A percentile compares a stretch with the other conserved stretches of the same genome.
These are phyloP conservation scores for Centrapalus pauciflorus DNA, from an alignment of 129 eudicot species.

Conservation along the genomic window DNA sequence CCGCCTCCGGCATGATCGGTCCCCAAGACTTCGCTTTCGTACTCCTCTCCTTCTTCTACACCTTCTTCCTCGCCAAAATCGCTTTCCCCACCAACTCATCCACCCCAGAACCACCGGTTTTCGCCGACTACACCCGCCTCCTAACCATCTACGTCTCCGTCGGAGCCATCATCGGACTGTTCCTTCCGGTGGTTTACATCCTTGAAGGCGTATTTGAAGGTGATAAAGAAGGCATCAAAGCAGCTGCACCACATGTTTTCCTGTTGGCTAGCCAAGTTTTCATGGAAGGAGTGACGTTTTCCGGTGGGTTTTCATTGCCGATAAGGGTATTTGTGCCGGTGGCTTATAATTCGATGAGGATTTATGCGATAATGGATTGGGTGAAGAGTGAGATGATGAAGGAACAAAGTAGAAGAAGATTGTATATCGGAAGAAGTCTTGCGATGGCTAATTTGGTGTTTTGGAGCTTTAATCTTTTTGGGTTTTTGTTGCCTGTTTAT, in stretches of 20 bases:
- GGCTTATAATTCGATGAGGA: conserved; percentile 63
- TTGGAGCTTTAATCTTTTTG: conserved; percentile 87
- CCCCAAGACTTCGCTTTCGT: conserved; percentile 46
- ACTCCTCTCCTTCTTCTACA: conserved; percentile 50
- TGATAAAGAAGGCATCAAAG: conserved; percentile 58
- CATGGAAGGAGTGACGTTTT: conserved; percentile 63
- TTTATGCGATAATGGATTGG: conserved; percentile 61
- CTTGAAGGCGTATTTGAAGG: conserved; percentile 52
- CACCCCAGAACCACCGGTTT: conserved; percentile 32
- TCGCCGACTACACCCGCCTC: conserved; percentile 31
- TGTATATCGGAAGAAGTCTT: conserved; percentile 46
- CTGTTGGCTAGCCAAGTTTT: conserved; percentile 62
- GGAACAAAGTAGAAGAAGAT: conserved; percentile 27
- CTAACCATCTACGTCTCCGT: conserved; percentile 34
- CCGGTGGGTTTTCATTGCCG: conserved; percentile 62
- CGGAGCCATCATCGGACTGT: conserved; percentile 53
- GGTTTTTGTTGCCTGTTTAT: conserved; percentile 78
- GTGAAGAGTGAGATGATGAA: conserved; percentile 44
- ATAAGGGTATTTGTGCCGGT: conserved; percentile 81
- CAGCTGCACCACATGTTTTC: conserved; percentile 74
- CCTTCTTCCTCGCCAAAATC: conserved; percentile 44
- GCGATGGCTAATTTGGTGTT: conserved; percentile 58
- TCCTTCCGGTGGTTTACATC: conserved; percentile 62
- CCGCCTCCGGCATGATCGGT: conserved; percentile 63
- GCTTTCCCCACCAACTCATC: conserved; percentile 50